Conservation (phyloP, 169 alveolate genomes). For the Eimeria praecox region DNA sequence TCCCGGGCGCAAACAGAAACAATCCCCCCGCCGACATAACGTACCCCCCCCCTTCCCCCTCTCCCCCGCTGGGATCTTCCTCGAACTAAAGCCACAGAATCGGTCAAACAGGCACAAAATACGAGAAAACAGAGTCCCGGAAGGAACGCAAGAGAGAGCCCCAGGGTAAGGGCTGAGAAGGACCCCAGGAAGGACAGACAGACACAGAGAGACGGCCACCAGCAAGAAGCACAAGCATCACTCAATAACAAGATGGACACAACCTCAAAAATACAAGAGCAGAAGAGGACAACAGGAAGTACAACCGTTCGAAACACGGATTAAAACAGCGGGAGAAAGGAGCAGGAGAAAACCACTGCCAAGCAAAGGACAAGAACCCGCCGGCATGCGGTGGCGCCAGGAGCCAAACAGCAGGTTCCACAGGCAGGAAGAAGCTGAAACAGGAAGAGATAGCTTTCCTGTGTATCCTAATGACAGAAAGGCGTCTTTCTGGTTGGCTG, state of each 20-base stretch:
- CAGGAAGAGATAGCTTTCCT: background rate
- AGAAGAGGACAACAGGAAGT: background rate
- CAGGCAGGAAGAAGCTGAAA: background rate
- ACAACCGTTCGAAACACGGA: background rate
- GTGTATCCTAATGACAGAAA: slow-evolving; percentile 42
- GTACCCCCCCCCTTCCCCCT: background rate
- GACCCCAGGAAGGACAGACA: background rate
- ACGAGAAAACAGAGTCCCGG: background rate
- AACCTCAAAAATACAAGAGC: background rate
- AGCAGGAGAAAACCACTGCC: background rate
- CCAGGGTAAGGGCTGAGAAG: background rate
- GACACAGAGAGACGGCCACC: background rate
- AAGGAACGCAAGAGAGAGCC: background rate
- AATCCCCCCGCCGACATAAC: background rate
- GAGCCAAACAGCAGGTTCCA: background rate
- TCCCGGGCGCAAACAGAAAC: background rate
- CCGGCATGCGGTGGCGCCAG: background rate
- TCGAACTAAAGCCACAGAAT: background rate
- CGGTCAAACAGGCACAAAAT: background rate
- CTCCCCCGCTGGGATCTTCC: background rate
- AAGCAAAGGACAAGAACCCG: background rate
- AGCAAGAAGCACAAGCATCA: background rate
- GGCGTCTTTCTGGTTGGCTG: slow-evolving; percentile 50
- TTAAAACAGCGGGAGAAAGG: background rate
- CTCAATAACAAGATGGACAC: background rate